phyloP scores from a whole-genome alignment of 2,329 filamentous ascomycete species.

The Colletotrichum noveboracense region DNA sequence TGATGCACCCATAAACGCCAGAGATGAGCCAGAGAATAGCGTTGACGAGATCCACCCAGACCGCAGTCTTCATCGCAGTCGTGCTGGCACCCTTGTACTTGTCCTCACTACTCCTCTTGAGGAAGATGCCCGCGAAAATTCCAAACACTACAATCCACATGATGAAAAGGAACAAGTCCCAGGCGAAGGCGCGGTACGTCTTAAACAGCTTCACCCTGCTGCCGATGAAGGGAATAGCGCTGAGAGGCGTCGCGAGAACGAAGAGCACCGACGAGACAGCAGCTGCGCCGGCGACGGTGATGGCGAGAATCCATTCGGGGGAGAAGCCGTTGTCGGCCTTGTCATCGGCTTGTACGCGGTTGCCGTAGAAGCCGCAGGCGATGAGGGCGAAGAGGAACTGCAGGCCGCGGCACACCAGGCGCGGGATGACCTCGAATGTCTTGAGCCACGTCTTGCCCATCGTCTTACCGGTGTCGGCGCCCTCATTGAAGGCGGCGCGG shows the following conservation, averaged over 20 bases:
- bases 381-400: conserved; percentile 75
- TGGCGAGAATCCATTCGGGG: conserved; percentile 69
- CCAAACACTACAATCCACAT: conserved; percentile 73
- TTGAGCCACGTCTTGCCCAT: conserved; percentile 50
- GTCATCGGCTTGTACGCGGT: conserved; percentile 57
- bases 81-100: conserved; percentile 49
- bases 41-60: conserved; percentile 75
- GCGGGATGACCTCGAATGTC: conserved; percentile 51
- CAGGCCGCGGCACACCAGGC: conserved; percentile 63
- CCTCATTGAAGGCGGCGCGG: conserved; percentile 36
- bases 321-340: conserved; percentile 43
- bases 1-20: conserved; percentile 44
- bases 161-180: conserved; percentile 48
- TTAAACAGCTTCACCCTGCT: conserved; percentile 37
- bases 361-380: conserved; percentile 72
- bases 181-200: conserved; percentile 49
- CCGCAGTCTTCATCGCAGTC: conserved; percentile 69
- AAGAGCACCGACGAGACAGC: conserved; percentile 55
- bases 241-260: conserved; percentile 40
- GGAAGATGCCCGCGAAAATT: conserved; percentile 75
- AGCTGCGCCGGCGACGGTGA: conserved; percentile 60
- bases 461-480: conserved; percentile 42
- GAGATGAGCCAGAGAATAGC: conserved; percentile 68
- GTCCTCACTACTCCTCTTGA: conserved; percentile 60
- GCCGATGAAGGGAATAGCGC: conserved; percentile 36